Base-by-base conservation (phyloP, 345 rosid species). In the Lepidium africanum region DNA sequence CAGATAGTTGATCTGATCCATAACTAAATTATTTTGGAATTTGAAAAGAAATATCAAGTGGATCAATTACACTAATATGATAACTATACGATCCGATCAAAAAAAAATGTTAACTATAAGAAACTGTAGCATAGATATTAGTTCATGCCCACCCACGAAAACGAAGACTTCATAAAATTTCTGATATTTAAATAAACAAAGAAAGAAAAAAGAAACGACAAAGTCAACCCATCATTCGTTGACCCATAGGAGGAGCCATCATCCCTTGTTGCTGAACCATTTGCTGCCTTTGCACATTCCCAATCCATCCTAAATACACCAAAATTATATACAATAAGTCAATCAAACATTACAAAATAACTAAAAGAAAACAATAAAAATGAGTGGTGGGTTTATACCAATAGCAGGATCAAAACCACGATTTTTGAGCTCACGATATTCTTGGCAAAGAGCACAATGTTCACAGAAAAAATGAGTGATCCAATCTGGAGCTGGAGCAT, bases 361-460 rank as follows among this genome's bases (percentile, higher is more conserved):
- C 0, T 4, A 30, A 30, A 30, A 5, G 4, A 30, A 25, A 2
- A 25, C 4, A 25, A 4, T 25, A 25, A 25, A 25, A 25, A 3
- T 25, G 3, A 25, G 4, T 25, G 10, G 25, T 21, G 12, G 6
- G 1, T 43, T 42, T 25, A 30, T 76, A 87, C 86, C 88, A 15
- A 81, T 42, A 33, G 83, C 68, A 60, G 87, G 86, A 41, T 85
- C 76, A 13, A 68, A 69, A 0, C 86, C 85, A 10, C 80, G 85
- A 23, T 53, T 73, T 14, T 69, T 76, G 63, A 87, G 87, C 10
- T 85, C 89, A 36, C 89, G 79, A 47, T 80, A 80, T 63, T 83
- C 92, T 63, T 87, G 90, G 15, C 80, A 65, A 45, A 83, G 81
- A 21, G 86, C 76, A 33, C 90, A 81, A 56, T 55, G 64, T 12